Evolutionary conservation across 2,329 filamentous ascomycete species (phyloP), one percentile per base, ranked within the genome.

Genomic region (Trichoderma cornu-damae): DNA sequence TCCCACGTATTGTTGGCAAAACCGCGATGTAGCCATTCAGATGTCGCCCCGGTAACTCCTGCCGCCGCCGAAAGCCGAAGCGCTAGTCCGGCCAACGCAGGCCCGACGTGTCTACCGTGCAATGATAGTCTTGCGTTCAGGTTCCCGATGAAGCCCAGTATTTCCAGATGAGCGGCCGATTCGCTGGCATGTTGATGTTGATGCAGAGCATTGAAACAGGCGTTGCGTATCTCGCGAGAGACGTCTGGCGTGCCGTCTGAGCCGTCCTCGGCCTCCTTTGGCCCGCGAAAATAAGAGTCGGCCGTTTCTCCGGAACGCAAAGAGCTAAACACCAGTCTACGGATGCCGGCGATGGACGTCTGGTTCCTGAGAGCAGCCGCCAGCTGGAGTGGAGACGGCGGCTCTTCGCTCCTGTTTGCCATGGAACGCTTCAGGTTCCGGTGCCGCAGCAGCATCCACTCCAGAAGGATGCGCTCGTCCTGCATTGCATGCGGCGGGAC

Each of bases 81-180:
- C 1, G 65, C 71, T 28, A 69, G 56, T 14, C 65, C 64, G 40
- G 67, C 66, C 7, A 77, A 59, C 2, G 65, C 44, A 0, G 60
- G 42, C 11, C 69, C 64, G 5, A 74, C 43, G 22, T 62, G 57
- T 6, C 61, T 49, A 4, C 59, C 61, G 18, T 64, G 57, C 6
- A 59, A 59, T 3, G 67, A 62, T 8, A 75, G 62, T 42, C 67
- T 69, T 42, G 73, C 65, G 24, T 67, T 62, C 12, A 79, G 54
- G 59, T 77, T 76, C 53, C 77, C 74, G 22, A 79, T 61, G 49
- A 79, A 70, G 1, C 65, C 60, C 37, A 78, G 63, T 9, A 61
- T 61, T 47, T 68, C 61, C 5, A 62, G 59, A 12, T 22, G 51
- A n/a, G 48, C 34, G 20, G 49, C 26, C 7, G 35, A 46, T 34